phyloP scores from a whole-genome alignment of 768 basidiomycete species.

The Psilocybe sp. region DNA sequence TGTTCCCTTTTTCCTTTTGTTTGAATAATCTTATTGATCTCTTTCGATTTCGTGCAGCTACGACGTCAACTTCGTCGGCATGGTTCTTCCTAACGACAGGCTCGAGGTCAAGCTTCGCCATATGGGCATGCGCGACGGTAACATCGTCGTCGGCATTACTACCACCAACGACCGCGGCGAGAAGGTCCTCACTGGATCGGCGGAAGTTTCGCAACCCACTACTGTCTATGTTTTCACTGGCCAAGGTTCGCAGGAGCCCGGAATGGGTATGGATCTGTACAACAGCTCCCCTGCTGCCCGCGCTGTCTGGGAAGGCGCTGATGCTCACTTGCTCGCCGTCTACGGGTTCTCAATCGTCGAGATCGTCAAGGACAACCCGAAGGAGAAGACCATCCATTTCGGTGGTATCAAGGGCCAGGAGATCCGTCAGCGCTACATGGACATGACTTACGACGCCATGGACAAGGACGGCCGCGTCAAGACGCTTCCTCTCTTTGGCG shows the following conservation, averaged over 20 bases:
- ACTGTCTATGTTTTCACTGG: slow-evolving; percentile 98
- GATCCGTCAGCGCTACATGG: slow-evolving; percentile 99
- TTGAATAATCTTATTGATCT: not conserved
- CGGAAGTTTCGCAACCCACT: slow-evolving; percentile 88
- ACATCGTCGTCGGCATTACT: slow-evolving; percentile 87
- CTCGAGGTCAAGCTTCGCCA: slow-evolving; percentile 87
- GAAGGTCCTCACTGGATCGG: slow-evolving; percentile 89
- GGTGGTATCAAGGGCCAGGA: slow-evolving; percentile 99
- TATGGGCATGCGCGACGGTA: slow-evolving; percentile 87
- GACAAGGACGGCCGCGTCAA: slow-evolving; percentile 96
- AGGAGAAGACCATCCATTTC: slow-evolving; percentile 97
- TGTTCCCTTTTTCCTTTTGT: slow-evolving; percentile 29
- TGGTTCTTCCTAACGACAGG: slow-evolving; percentile 91
- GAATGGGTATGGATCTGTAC: slow-evolving; percentile 99
- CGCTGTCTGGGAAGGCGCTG: slow-evolving; percentile 96
- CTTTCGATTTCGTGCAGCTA: slow-evolving; percentile 49
- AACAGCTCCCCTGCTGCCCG: slow-evolving; percentile 89
- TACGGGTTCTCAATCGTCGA: slow-evolving; percentile 99
- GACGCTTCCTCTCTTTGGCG: slow-evolving; percentile 93
- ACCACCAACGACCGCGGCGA: slow-evolving; percentile 83
- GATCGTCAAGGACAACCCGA: slow-evolving; percentile 98
- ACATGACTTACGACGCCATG: slow-evolving; percentile 96
- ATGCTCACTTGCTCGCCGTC: slow-evolving; percentile 87
- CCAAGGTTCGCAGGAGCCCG: slow-evolving; percentile 95
- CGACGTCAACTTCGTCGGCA: slow-evolving; percentile 93